Evolutionary conservation across 2,329 filamentous ascomycete species (phyloP).

Genomic region (Ophiognomonia clavigignenti-juglandacearum): DNA sequence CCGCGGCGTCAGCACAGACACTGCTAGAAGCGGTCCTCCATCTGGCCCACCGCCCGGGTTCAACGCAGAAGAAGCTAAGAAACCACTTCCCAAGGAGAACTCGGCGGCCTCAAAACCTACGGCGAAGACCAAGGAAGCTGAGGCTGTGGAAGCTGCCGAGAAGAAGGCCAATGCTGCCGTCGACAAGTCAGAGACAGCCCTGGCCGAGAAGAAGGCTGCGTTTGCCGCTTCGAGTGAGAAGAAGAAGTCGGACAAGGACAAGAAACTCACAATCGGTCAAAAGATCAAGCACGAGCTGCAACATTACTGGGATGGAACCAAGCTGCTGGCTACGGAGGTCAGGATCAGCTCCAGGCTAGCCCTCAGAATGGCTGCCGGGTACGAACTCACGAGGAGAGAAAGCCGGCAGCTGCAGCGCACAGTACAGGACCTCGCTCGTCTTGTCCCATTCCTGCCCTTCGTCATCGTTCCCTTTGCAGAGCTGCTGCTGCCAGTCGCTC

Average conservation of each 20-base stretch:
- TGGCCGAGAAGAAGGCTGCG: conserved; percentile 60
- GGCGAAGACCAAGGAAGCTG: conserved; percentile 27
- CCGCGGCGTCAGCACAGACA: conserved; percentile 54
- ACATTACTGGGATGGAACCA: conserved; percentile 99
- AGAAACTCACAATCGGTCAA: conserved; percentile 84
- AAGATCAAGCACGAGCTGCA: conserved; percentile 91
- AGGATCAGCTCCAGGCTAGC: conserved; percentile 88
- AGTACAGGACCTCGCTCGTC: conserved; percentile 84
- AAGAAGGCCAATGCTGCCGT: conserved; percentile 19
- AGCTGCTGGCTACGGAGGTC: conserved; percentile 86
- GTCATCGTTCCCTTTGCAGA: conserved; percentile 96
- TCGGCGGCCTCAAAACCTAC: conserved; percentile 30
- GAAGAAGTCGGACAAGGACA: conserved; percentile 63
- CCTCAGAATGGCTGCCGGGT: conserved; percentile 95
- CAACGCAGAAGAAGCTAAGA: conserved; percentile 85
- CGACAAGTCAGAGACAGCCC: conserved; percentile 33
- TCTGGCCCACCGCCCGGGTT: conserved; percentile 81
- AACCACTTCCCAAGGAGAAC: conserved; percentile 62
- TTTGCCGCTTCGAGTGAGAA: conserved; percentile 55
- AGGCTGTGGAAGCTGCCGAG: conserved; percentile 25
- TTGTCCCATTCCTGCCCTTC: conserved; percentile 96
- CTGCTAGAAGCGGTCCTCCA: conserved; percentile 43
- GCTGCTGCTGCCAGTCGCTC: conserved; percentile 80
- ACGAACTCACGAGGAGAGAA: conserved; percentile 92
- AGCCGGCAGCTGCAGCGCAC: conserved; percentile 89